Percentiles rank a stretch among this genome's conserved stretches.
Evolutionary conservation across 1,284 basidiomycete species (phyloP).

Genomic region (Leccinum solheimii): DNA sequence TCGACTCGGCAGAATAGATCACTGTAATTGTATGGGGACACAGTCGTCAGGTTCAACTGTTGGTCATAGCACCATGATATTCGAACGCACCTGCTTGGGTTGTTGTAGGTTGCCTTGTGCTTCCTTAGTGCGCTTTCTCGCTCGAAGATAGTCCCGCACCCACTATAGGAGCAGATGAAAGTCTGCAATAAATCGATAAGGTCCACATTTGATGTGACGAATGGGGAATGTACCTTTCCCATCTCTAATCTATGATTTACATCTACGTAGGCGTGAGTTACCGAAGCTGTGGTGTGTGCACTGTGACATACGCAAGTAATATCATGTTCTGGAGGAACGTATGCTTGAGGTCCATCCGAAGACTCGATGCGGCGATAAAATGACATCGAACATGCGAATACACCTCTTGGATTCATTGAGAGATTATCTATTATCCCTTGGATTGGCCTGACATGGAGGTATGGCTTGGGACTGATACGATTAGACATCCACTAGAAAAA

Average conservation of each 20-base stretch:
- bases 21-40: conserved; percentile 17
- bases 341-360: background rate
- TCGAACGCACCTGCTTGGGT: conserved; percentile 15
- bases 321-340: background rate
- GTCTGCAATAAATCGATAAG: conserved; percentile 14
- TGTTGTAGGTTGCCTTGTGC: conserved; percentile 20
- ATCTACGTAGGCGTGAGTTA: background rate
- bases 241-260: conserved; percentile 7
- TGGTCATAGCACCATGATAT: background rate
- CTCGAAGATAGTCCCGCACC: conserved; percentile 22
- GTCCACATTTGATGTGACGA: background rate
- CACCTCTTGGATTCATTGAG: background rate
- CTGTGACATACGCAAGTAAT: too few species aligned
- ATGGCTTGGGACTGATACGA: too few species aligned
- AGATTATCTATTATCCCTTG: background rate
- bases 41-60: background rate
- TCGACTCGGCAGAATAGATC: background rate
- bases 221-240: conserved; percentile 5
- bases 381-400: background rate
- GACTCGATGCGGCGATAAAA: background rate
- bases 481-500: too few species aligned
- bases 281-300: too few species aligned
- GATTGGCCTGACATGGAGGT: too few species aligned
- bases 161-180: conserved; percentile 13
- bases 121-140: conserved; percentile 24